A percentile compares a stretch with the other conserved stretches of the same genome.
Evolutionary conservation across 345 rosid species (phyloP).

Genomic region (Boechera retrofracta): DNA sequence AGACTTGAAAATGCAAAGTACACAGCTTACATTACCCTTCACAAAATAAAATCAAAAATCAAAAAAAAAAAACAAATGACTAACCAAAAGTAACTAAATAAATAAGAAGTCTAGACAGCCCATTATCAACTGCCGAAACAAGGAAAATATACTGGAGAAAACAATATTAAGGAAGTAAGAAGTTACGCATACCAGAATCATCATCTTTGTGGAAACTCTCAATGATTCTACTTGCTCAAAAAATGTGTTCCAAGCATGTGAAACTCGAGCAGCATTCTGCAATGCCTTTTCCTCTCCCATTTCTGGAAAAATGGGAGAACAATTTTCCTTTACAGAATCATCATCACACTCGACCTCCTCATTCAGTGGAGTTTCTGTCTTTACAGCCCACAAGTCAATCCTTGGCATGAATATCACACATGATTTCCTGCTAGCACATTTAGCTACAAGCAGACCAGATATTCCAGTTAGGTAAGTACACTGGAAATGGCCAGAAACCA

Average conservation of each 20-base stretch:
- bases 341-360: constrained; percentile 42
- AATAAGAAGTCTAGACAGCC: constrained; percentile 12
- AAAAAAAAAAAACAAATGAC: not conserved
- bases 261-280: constrained; percentile 48
- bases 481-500: constrained; percentile 23
- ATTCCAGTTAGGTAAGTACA: constrained; percentile 33
- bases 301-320: constrained; percentile 38
- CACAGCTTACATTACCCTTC: constrained; percentile 25
- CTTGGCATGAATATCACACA: constrained; percentile 86
- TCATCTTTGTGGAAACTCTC: constrained; percentile 74
- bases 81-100: constrained; percentile 14
- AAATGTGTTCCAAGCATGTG: constrained; percentile 85
- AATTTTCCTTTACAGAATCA: constrained; percentile 45
- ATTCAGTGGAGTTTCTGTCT: constrained; percentile 41
- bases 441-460: constrained; percentile 64
- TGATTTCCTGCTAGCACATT: constrained; percentile 73
- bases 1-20: constrained; percentile 9
- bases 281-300: constrained; percentile 43
- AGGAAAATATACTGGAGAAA: constrained; percentile 21
- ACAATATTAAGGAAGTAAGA: constrained; percentile 24
- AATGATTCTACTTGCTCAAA: constrained; percentile 86
- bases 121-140: constrained; percentile 8
- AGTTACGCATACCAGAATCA: constrained; percentile 67
- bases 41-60: not conserved
- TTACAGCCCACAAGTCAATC: constrained; percentile 94